Evolutionary conservation across 1,139 yeast species (phyloP).

Genomic region (Yamadazyma pseudoaaseri): DNA sequence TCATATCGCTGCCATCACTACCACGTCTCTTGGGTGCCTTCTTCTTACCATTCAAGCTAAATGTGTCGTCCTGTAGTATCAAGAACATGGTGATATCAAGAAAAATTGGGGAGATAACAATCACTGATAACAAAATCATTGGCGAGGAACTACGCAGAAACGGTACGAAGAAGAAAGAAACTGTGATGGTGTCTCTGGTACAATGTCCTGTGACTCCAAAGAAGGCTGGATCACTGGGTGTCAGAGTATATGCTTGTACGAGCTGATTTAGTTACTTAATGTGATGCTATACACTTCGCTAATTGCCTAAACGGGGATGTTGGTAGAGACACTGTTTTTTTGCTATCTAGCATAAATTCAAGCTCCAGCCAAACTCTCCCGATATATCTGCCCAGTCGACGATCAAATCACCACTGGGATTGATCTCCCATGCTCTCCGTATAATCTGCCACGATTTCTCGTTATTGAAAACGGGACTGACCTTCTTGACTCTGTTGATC

Average conservation of each 20-base stretch:
- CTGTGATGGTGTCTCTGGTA: too few relatives aligned
- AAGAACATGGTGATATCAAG: slow-evolving; percentile 10
- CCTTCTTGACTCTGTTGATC: slow-evolving; percentile 12
- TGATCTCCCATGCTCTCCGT: slow-evolving; percentile 26
- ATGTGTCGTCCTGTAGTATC: slow-evolving; percentile 12
- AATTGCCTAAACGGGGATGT: too few relatives aligned
- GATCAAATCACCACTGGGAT: slow-evolving; percentile 21
- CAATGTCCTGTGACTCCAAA: too few relatives aligned
- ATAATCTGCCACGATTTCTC: slow-evolving; percentile 20
- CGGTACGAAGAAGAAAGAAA: too few relatives aligned
- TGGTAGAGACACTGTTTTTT: too few relatives aligned
- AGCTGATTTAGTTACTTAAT: too few relatives aligned
- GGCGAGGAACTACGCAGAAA: too few relatives aligned
- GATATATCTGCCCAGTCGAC: slow-evolving; percentile 32
- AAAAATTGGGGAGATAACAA: background rate
- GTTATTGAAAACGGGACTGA: slow-evolving; percentile 23
- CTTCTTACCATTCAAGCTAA: slow-evolving; percentile 8
- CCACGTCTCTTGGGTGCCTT: slow-evolving; percentile 8
- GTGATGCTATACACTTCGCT: too few relatives aligned
- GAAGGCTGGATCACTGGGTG: too few relatives aligned
- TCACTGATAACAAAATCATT: too few relatives aligned
- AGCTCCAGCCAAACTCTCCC: slow-evolving; percentile 28
- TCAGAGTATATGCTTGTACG: too few relatives aligned
- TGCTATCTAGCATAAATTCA: slow-evolving; percentile 22
- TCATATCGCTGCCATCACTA: slow-evolving; percentile 1